Conservation (phyloP, 805 yeast species). For the Candida hungchunana region DNA sequence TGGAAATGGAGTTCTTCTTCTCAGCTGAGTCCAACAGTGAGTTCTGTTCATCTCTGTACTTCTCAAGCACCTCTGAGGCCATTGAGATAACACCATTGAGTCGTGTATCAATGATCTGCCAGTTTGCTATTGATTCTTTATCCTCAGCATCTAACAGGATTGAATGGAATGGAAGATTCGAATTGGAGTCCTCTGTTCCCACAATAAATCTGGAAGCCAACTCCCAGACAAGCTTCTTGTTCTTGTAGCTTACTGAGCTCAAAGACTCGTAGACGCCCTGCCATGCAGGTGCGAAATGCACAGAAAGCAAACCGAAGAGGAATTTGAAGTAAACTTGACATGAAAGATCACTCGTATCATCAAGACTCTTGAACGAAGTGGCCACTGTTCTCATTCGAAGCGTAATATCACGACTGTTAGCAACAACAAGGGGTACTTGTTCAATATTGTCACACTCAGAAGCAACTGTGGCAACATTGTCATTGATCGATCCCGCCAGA, state of each 20-base stretch:
- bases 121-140: constrained; percentile 9
- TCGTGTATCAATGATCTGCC: constrained; percentile 22
- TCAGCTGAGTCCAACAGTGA: constrained; percentile 16
- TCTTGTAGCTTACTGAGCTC: constrained; percentile 40
- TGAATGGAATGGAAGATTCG: constrained; percentile 7
- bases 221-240: constrained; percentile 52
- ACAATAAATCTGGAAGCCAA: constrained; percentile 36
- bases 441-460: constrained; percentile 58
- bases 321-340: constrained; percentile 40
- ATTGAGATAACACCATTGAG: constrained; percentile 12
- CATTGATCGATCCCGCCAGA: constrained; percentile 26
- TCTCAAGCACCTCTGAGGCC: constrained; percentile 6
- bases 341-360: constrained; percentile 19
- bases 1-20: constrained; percentile 4
- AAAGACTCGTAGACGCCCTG: constrained; percentile 62
- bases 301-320: constrained; percentile 66
- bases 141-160: constrained; percentile 13
- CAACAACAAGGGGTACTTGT: constrained; percentile 63
- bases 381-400: constrained; percentile 62
- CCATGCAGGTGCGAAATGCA: constrained; percentile 84
- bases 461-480: constrained; percentile 37
- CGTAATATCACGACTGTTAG: constrained; percentile 69
- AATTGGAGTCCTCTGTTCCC: constrained; percentile 8
- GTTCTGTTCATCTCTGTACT: constrained; percentile 9
- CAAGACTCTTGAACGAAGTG: constrained; percentile 33